Percentiles rank a stretch among this genome's conserved stretches.
Conservation (phyloP, 352 stramenopile genomes). For the Phytophthora quininea region DNA sequence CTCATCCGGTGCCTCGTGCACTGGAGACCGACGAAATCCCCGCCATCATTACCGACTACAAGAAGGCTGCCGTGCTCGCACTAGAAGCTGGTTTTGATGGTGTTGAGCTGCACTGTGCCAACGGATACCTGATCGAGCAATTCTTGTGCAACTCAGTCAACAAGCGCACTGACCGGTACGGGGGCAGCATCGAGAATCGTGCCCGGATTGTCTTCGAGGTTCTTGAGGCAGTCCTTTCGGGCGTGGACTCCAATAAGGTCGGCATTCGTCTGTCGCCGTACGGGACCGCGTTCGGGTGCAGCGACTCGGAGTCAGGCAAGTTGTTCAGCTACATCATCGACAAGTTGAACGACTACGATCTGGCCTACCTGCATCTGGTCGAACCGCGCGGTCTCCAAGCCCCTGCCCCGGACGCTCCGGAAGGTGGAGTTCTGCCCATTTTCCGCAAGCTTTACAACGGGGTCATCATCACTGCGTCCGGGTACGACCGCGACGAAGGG, state of each 20-base stretch:
- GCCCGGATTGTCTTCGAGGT: slow-evolving; percentile 64
- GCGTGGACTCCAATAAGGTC: slow-evolving; percentile 22
- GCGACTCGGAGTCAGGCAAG: slow-evolving; percentile 25
- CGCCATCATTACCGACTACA: slow-evolving; percentile 64
- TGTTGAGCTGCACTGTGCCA: slow-evolving; percentile 86
- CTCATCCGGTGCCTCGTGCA: slow-evolving; percentile 46
- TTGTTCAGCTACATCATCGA: slow-evolving; percentile 30
- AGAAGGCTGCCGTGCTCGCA: slow-evolving; percentile 46
- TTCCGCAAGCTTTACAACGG: slow-evolving; percentile 51
- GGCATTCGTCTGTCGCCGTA: slow-evolving; percentile 23
- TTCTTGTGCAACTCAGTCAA: slow-evolving; percentile 79
- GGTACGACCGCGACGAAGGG: slow-evolving; percentile 31
- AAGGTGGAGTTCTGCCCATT: slow-evolving; percentile 33
- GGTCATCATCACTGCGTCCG: slow-evolving; percentile 41
- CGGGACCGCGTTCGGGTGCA: slow-evolving; percentile 33
- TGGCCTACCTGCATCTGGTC: slow-evolving; percentile 52
- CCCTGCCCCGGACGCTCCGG: slow-evolving; percentile 15
- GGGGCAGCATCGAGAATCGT: slow-evolving; percentile 76
- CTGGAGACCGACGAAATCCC: slow-evolving; percentile 76
- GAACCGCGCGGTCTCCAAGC: slow-evolving; percentile 37
- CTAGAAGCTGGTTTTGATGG: slow-evolving; percentile 89
- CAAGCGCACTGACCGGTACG: slow-evolving; percentile 77
- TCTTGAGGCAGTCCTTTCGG: slow-evolving; percentile 39
- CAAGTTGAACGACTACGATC: slow-evolving; percentile 30
- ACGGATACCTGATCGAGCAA: slow-evolving; percentile 91